phyloP scores from a whole-genome alignment of 2,329 filamentous ascomycete genomes.

The Cladobotryum mycophilum region DNA sequence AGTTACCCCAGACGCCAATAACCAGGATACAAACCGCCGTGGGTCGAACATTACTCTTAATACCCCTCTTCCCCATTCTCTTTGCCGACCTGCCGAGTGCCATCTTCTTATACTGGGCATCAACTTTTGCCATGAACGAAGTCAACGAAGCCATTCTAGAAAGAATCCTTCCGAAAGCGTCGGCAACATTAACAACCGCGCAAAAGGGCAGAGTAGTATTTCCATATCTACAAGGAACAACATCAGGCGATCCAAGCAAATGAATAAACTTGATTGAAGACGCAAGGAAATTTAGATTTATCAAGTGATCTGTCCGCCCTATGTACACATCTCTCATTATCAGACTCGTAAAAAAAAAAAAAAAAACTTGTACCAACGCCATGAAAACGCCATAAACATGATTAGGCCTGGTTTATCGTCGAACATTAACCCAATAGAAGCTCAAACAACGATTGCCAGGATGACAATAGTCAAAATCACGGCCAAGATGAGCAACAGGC shows the following conservation, averaged over 20 bases:
- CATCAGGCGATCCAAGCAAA: conserved; percentile 11
- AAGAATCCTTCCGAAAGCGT: conserved; percentile 16
- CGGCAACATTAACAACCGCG: conserved; percentile 13
- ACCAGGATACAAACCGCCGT: conserved; percentile 21
- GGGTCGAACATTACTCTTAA: conserved; percentile 25
- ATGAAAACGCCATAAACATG: conserved; percentile 11
- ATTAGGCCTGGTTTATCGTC: conserved; percentile 3
- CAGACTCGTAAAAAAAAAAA: conserved; percentile 3
- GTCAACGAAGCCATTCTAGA: conserved; percentile 27
- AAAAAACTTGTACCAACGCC: conserved; percentile 8
- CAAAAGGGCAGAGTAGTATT: conserved; percentile 9
- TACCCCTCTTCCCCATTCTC: conserved; percentile 29
- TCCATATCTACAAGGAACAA: conserved; percentile 19
- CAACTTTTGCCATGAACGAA: conserved; percentile 29
- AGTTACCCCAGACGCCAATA: conserved; percentile 14
- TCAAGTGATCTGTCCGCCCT: conserved; percentile 7
- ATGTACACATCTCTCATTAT: conserved; percentile 12
- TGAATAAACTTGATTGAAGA: conserved; percentile 10
- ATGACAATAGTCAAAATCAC: conserved; percentile 87
- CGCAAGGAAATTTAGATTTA: neutral
- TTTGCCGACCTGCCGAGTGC: conserved; percentile 32
- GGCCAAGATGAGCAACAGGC: conserved; percentile 78
- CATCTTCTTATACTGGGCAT: conserved; percentile 36
- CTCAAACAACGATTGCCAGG: conserved; percentile 72
- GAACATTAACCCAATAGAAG: neutral